Conservation (phyloP, 2,329 filamentous ascomycete genomes). For the Aspergillus aculeatinus region DNA sequence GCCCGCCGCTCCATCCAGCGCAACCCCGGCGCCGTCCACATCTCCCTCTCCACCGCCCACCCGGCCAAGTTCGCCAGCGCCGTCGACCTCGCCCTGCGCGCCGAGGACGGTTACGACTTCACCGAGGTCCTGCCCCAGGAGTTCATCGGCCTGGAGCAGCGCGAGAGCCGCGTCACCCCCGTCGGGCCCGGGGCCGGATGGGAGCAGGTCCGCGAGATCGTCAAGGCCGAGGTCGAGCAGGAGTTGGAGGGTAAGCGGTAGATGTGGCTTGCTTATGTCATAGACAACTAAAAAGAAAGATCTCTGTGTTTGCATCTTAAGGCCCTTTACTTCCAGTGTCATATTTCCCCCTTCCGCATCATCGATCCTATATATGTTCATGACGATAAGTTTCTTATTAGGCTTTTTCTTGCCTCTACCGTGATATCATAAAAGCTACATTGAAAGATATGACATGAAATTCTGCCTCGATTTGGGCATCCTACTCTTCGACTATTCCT, state of each 20-base stretch:
- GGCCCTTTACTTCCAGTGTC: no score
- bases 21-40: constrained; percentile 59
- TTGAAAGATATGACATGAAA: neutral
- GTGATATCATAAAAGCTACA: constrained; percentile 1
- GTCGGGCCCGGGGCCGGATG: constrained; percentile 66
- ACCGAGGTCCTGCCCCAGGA: constrained; percentile 75
- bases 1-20: constrained; percentile 66
- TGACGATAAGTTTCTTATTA: no score
- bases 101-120: constrained; percentile 73
- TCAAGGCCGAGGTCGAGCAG: constrained; percentile 67
- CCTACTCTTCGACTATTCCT: no score
- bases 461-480: no score
- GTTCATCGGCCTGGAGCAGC: constrained; percentile 74
- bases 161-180: constrained; percentile 69
- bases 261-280: constrained; percentile 33
- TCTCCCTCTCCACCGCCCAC: constrained; percentile 89
- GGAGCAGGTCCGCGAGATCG: constrained; percentile 71
- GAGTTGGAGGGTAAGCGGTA: constrained; percentile 33
- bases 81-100: constrained; percentile 74
- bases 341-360: neutral
- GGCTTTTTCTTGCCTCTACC: neutral
- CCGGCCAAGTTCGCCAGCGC: constrained; percentile 91
- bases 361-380: neutral
- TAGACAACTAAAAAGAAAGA: no score
- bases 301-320: no score